Evolutionary conservation across 106 monocot species (phyloP).

Genomic region (Platanthera guangdongensis): DNA sequence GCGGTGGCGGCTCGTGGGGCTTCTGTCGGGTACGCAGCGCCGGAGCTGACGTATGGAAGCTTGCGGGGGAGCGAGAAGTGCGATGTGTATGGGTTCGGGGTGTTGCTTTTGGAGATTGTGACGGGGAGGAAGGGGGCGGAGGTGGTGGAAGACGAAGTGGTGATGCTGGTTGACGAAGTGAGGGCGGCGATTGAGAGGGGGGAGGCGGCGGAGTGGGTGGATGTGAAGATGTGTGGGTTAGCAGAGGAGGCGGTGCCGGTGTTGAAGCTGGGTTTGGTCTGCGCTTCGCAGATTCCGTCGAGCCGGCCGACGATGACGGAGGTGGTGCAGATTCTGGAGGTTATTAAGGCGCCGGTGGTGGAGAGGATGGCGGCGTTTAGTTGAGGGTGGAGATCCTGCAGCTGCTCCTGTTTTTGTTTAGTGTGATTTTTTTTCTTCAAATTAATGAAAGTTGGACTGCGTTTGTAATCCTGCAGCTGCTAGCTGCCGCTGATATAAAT

Average conservation of each 20-base stretch:
- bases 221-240: conserved; percentile 54
- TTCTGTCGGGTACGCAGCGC: conserved; percentile 65
- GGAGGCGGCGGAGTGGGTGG: conserved; percentile 57
- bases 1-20: conserved; percentile 34
- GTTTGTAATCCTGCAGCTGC: not conserved
- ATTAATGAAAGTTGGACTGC: not conserved
- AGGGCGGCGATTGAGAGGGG: conserved; percentile 54
- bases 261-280: conserved; percentile 83
- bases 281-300: conserved; percentile 88
- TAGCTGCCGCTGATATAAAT: not conserved
- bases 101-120: conserved; percentile 74
- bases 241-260: conserved; percentile 93
- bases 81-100: conserved; percentile 80
- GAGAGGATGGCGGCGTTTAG: not conserved
- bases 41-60: conserved; percentile 77
- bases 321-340: conserved; percentile 91
- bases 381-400: not conserved
- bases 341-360: conserved; percentile 64
- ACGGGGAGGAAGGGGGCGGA: conserved; percentile 70
- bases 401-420: not conserved
- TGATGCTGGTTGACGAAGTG: conserved; percentile 64
- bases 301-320: conserved; percentile 92
- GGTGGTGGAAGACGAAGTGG: conserved; percentile 71
- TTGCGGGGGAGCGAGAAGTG: conserved; percentile 73
- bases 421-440: not conserved